phyloP scores from a whole-genome alignment of 805 yeast species.

The Cyberlindnera xishuangbannaensis region DNA sequence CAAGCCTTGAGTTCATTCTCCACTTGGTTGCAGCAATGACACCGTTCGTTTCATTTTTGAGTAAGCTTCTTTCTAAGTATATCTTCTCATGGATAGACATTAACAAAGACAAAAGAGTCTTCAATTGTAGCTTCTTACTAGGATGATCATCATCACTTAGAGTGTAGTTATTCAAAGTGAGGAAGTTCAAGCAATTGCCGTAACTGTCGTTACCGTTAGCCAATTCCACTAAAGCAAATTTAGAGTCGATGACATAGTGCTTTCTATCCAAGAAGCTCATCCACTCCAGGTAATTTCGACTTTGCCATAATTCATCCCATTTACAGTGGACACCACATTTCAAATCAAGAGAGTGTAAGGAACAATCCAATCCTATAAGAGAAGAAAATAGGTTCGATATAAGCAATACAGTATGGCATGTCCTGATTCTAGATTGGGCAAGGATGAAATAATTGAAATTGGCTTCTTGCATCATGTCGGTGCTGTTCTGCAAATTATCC shows the following conservation, averaged over 20 bases:
- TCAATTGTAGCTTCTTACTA: slow-evolving; percentile 36
- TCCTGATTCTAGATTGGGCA: slow-evolving; percentile 73
- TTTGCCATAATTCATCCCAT: slow-evolving; percentile 55
- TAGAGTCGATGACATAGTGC: slow-evolving; percentile 42
- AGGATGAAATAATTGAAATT: slow-evolving; percentile 49
- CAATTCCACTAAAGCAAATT: slow-evolving; percentile 48
- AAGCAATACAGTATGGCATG: slow-evolving; percentile 59
- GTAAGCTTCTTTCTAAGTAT: slow-evolving; percentile 40
- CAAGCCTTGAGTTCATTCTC: slow-evolving; percentile 59
- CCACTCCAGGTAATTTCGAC: slow-evolving; percentile 50
- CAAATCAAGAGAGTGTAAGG: slow-evolving; percentile 42
- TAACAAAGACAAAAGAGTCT: slow-evolving; percentile 49
- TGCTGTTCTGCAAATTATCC: slow-evolving; percentile 27
- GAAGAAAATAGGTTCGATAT: slow-evolving; percentile 53
- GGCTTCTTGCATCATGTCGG: slow-evolving; percentile 26
- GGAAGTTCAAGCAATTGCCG: slow-evolving; percentile 38
- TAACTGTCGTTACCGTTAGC: slow-evolving; percentile 49
- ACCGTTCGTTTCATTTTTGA: slow-evolving; percentile 32
- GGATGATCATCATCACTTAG: slow-evolving; percentile 30
- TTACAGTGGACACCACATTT: slow-evolving; percentile 62
- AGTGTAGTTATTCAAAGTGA: slow-evolving; percentile 36
- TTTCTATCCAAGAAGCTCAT: slow-evolving; percentile 30
- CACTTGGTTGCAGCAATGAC: slow-evolving; percentile 51
- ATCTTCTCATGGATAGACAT: slow-evolving; percentile 65
- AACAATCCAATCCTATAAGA: slow-evolving; percentile 38